phyloP scores from a whole-genome alignment of 2,329 filamentous ascomycete species.

The Ilyonectria robusta region DNA sequence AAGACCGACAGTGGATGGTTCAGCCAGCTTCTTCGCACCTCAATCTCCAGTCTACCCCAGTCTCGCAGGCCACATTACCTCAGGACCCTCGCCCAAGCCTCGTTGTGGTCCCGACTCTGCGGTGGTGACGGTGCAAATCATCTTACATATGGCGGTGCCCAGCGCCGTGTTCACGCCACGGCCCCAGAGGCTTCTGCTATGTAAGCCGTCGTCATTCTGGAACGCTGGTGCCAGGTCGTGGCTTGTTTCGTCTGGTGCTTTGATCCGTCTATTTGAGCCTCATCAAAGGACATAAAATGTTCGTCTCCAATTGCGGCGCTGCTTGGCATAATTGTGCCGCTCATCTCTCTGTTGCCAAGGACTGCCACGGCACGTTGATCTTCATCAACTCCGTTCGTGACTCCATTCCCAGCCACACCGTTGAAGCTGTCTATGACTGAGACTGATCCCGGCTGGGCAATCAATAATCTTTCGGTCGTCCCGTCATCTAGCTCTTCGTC shows the following conservation, averaged over 20 bases:
- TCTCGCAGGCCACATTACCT: conserved; percentile 5
- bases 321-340: conserved; percentile 11
- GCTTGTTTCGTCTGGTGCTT: conserved; percentile 4
- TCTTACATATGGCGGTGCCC: conserved; percentile 15
- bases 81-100: conserved; percentile 10
- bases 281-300: conserved; percentile 16
- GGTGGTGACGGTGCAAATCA: conserved; percentile 40
- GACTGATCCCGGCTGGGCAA: conserved; percentile 20
- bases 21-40: conserved; percentile 32
- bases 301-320: conserved; percentile 14
- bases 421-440: conserved; percentile 23
- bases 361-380: background rate
- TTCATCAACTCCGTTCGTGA: conserved; percentile 6
- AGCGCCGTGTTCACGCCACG: conserved; percentile 33
- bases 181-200: conserved; percentile 27
- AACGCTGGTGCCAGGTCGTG: conserved; percentile 2
- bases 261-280: conserved; percentile 15
- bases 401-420: conserved; percentile 31
- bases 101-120: conserved; percentile 24
- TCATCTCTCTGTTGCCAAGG: conserved; percentile 30
- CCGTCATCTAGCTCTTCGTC: background rate
- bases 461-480: background rate
- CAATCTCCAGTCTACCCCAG: conserved; percentile 35
- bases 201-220: conserved; percentile 22
- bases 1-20: conserved; percentile 14